Percentiles rank a stretch among this genome's conserved stretches.
phyloP scores from a whole-genome alignment of 1,284 basidiomycete genomes.

The Cryptococcus neoformans region DNA sequence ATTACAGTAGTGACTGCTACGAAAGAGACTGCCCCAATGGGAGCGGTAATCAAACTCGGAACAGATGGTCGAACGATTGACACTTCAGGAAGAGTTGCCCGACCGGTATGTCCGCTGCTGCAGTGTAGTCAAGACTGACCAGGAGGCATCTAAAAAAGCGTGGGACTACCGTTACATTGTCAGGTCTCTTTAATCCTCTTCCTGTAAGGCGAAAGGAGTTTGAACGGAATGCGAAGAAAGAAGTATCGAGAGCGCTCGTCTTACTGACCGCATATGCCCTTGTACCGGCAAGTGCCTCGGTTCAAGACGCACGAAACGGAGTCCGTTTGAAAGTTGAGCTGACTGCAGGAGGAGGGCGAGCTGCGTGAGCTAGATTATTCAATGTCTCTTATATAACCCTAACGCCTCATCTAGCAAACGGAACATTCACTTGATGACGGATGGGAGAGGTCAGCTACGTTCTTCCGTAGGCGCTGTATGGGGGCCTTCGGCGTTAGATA shows the following conservation, averaged over 20 bases:
- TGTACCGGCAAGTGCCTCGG: conserved; percentile 59
- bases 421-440: conserved; percentile 67
- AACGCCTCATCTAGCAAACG: conserved; percentile 57
- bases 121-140: conserved; percentile 1
- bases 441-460: conserved; percentile 61
- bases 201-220: conserved; percentile 93
- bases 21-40: conserved; percentile 66
- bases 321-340: conserved; percentile 73
- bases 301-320: conserved; percentile 41
- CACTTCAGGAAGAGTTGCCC: conserved; percentile 60
- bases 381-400: not conserved
- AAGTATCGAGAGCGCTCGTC: conserved; percentile 79
- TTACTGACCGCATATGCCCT: conserved; percentile 88
- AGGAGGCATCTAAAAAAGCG: conserved; percentile 53
- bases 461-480: conserved; percentile 75
- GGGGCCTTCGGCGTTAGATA: conserved; percentile 75
- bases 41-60: conserved; percentile 70
- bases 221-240: conserved; percentile 82
- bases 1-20: conserved; percentile 74
- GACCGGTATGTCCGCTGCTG: conserved; percentile 59
- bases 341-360: conserved; percentile 50
- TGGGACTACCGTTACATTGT: conserved; percentile 79
- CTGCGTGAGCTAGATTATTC: conserved; percentile 57
- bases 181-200: conserved; percentile 72
- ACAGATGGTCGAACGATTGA: conserved; percentile 59